These are phyloP conservation scores for Kockiozyma suomiensis DNA, from an alignment of 805 yeast genomes.

Conservation along the genomic window DNA sequence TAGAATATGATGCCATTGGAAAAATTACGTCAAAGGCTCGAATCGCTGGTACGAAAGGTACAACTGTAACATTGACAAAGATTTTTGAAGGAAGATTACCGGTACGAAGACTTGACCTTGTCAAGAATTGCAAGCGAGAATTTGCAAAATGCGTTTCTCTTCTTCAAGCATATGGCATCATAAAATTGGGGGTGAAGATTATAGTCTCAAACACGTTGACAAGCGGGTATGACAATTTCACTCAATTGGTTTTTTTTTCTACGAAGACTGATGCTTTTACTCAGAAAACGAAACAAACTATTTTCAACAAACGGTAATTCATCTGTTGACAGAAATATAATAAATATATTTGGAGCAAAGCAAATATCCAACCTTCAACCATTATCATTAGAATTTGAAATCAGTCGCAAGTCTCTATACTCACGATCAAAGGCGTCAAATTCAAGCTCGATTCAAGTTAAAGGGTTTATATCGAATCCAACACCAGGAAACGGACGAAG, in stretches of 20 bases:
- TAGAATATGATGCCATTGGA: constrained; percentile 63
- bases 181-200: constrained; percentile 60
- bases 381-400: constrained; percentile 45
- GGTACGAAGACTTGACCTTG: constrained; percentile 75
- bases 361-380: constrained; percentile 61
- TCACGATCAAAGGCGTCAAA: not conserved
- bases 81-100: constrained; percentile 69
- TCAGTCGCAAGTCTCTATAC: constrained; percentile 16
- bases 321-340: constrained; percentile 58
- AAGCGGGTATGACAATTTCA: constrained; percentile 3
- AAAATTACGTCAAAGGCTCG: constrained; percentile 44
- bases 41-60: constrained; percentile 66
- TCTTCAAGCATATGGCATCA: constrained; percentile 69
- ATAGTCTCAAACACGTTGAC: constrained; percentile 55
- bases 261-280: constrained; percentile 33
- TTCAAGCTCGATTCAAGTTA: constrained; percentile 41
- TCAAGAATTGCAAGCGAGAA: constrained; percentile 68
- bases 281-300: constrained; percentile 49
- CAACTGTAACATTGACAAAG: constrained; percentile 58
- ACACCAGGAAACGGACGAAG: constrained; percentile 79
- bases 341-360: constrained; percentile 70
- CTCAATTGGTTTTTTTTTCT: not conserved
- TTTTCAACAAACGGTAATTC: constrained; percentile 59
- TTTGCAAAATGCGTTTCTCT: constrained; percentile 66
- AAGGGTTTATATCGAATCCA: constrained; percentile 73